Percentiles rank a stretch among this genome's conserved stretches.
These are phyloP conservation scores for Pichia sp. DNA, from an alignment of 1,139 yeast genomes.

Conservation along the genomic window DNA sequence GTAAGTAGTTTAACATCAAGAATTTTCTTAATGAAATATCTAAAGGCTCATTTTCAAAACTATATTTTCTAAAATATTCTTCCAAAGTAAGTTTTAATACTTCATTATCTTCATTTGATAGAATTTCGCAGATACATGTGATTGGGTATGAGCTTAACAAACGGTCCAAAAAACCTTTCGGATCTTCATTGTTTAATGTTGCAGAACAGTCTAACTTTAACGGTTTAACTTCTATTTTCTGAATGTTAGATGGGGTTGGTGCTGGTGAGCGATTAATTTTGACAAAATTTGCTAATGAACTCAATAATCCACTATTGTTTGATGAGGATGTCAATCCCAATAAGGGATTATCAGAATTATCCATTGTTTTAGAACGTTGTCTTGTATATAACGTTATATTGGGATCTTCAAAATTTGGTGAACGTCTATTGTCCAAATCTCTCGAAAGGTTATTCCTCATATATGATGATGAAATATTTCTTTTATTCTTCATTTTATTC, in stretches of 20 bases:
- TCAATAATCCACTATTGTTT: conserved; percentile 21
- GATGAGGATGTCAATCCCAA: conserved; percentile 7
- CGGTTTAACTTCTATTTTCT: background rate
- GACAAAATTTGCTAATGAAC: conserved; percentile 26
- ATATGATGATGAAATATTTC: background rate
- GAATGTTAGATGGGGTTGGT: conserved; percentile 2
- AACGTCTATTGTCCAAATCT: background rate
- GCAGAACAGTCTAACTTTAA: conserved; percentile 11
- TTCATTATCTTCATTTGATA: conserved; percentile 19
- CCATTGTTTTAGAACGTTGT: conserved; percentile 27
- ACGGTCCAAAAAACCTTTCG: conserved; percentile 20
- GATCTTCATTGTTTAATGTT: conserved; percentile 12
- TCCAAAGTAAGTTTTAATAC: conserved; percentile 31
- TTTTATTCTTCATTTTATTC: background rate
- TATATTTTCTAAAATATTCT: conserved; percentile 33
- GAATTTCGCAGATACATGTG: conserved; percentile 16
- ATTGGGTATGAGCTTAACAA: conserved; percentile 21
- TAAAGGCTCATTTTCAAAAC: conserved; percentile 47
- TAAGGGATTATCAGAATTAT: conserved; percentile 20
- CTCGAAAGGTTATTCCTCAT: background rate
- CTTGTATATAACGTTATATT: conserved; percentile 4
- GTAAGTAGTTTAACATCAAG: conserved; percentile 48
- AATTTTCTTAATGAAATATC: conserved; percentile 58
- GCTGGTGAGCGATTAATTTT: conserved; percentile 15
- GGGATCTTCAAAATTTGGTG: background rate